phyloP scores from a whole-genome alignment of 106 monocot species.

The Dactylorhiza incarnata region DNA sequence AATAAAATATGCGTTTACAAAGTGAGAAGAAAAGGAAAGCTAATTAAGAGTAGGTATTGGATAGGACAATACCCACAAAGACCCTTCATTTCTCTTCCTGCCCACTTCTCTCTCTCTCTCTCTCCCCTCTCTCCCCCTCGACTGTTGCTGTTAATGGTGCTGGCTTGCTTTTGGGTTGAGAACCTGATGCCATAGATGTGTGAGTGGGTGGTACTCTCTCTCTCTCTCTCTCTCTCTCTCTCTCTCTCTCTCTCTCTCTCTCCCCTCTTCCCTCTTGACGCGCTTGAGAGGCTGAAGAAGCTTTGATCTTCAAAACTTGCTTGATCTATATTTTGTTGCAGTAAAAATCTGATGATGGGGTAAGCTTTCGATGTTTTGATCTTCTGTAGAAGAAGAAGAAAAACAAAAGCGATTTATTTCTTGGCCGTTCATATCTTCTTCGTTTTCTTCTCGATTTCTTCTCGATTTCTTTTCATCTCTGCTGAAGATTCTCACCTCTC shows the following conservation, averaged over 20 bases:
- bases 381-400: neutral
- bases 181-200: conserved; percentile 43
- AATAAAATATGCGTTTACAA: neutral
- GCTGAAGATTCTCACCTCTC: neutral
- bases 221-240: conserved; percentile 4
- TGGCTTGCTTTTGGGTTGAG: conserved; percentile 31
- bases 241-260: conserved; percentile 2
- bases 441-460: neutral
- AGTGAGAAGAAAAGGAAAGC: neutral
- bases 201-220: conserved; percentile 29
- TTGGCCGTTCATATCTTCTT: neutral
- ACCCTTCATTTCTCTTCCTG: conserved; percentile 1
- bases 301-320: neutral
- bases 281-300: neutral
- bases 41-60: neutral
- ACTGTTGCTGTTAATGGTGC: conserved; percentile 24
- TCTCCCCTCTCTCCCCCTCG: neutral
- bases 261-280: neutral
- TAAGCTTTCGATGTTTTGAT: conserved; percentile 3
- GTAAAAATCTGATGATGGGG: conserved; percentile 6
- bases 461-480: neutral
- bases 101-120: conserved; percentile 1
- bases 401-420: neutral
- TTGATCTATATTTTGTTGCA: neutral
- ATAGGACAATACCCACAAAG: conserved; percentile 2